Base-by-base conservation (phyloP, 352 stramenopile species). In the Elongisporangium anandrum region DNA sequence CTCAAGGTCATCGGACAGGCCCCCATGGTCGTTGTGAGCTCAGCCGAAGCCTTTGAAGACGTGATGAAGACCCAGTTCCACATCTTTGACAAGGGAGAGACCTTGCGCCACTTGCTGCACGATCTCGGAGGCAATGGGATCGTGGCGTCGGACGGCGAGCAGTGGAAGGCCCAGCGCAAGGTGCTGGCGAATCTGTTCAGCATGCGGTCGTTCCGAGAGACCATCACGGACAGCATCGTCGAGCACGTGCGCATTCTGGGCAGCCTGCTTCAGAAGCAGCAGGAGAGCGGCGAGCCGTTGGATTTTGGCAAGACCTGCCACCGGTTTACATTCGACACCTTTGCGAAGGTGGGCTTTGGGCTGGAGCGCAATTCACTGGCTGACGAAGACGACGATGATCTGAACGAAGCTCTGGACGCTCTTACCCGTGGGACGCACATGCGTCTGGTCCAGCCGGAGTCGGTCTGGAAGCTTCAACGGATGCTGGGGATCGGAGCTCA, bases 171-270 rank as follows among this genome's bases (percentile, higher is more conserved):
- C n/a, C 75, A 84, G 47, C 70, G 77, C 38, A 86, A 84, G 53
- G 68, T 59, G 3, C 70, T 77, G 58, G 87, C 74, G 50, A 79
- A 90, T 55, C 85, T 95, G 13, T 87, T 88, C 19, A 81, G 69
- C 6, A 68, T 38, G 38, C 53, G 54, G 17, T n/a, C 38, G 41
- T 38, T 69, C 41, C 57, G 59, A 22, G 54, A 61, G 21, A 60
- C 57, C 3, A 62, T 69, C 34, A 47, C 60, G 5, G 34, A 45
- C 10, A 45, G 34, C 10, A 45, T 45, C 34, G 34, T 45, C 1
- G 34, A 7, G 10, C 8, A 45, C 13, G 34, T 45, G 34, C 34
- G 34, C 34, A 17, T 45, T 45, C 34, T 45, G 34, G 34, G 34
- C 34, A 9, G 13, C 3, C 5, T 15, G 13, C 34, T 45, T 7